Percentiles rank a stretch among this genome's conserved stretches.
These are phyloP conservation scores for Spathaspora hagerdaliae DNA, from an alignment of 805 yeast genomes.

Conservation along the genomic window DNA sequence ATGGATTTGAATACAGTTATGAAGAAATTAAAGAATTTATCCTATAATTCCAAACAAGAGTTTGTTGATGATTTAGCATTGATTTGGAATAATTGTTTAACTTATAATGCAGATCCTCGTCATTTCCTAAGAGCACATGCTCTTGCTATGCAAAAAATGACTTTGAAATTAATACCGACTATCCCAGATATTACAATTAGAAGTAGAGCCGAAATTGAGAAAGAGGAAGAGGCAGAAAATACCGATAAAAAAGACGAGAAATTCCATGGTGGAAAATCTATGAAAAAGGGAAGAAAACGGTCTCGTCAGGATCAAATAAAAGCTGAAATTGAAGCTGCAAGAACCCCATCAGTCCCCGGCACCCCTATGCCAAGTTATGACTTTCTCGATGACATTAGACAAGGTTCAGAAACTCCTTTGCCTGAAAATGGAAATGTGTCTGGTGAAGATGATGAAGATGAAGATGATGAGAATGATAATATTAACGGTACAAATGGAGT, in stretches of 20 bases:
- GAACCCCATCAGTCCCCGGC: slow-evolving; percentile 7
- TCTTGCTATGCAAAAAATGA: slow-evolving; percentile 90
- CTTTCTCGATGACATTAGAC: slow-evolving; percentile 9
- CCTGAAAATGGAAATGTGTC: slow-evolving; percentile 9
- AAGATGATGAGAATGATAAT: slow-evolving; percentile 5
- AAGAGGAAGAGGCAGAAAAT: slow-evolving; percentile 39
- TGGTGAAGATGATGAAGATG: slow-evolving; percentile 8
- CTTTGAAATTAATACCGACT: slow-evolving; percentile 68
- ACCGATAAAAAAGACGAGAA: slow-evolving; percentile 15
- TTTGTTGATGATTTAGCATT: slow-evolving; percentile 95
- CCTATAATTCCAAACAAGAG: slow-evolving; percentile 78
- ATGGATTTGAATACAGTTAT: slow-evolving; percentile 95
- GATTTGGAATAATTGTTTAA: slow-evolving; percentile 91
- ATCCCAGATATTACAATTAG: slow-evolving; percentile 86
- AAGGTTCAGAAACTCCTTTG: slow-evolving; percentile 9
- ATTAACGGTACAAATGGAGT: slow-evolving; percentile 10
- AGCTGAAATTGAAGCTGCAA: slow-evolving; percentile 22
- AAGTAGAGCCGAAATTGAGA: slow-evolving; percentile 67
- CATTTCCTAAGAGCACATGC: slow-evolving; percentile 92
- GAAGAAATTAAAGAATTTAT: slow-evolving; percentile 80
- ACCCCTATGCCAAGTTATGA: slow-evolving; percentile 11
- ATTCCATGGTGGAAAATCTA: slow-evolving; percentile 31
- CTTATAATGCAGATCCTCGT: slow-evolving; percentile 91
- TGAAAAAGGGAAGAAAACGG: slow-evolving; percentile 40
- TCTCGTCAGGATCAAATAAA: slow-evolving; percentile 32